Conservation (phyloP, 768 basidiomycete species). For the Panus rudis region DNA sequence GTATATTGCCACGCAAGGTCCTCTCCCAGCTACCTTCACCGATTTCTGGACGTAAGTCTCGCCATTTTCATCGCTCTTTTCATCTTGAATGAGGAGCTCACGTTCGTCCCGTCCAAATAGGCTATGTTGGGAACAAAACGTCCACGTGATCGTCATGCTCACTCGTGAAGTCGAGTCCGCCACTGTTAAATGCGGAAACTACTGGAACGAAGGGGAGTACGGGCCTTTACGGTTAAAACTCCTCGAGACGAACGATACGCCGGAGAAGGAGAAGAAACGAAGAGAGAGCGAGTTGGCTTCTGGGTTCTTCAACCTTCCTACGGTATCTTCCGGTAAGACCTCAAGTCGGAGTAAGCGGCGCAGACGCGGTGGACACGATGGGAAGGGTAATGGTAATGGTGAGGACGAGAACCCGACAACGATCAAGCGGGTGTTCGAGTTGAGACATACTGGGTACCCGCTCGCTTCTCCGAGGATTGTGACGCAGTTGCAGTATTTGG, state of each 20-base stretch:
- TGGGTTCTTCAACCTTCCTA: conserved; percentile 28
- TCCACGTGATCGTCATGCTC: conserved; percentile 94
- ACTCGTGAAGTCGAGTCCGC: conserved; percentile 88
- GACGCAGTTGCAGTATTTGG: conserved; percentile 85
- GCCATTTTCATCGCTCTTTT: neutral
- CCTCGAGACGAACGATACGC: conserved; percentile 39
- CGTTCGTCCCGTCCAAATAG: conserved; percentile 28
- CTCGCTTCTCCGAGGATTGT: conserved; percentile 56
- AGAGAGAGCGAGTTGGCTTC: conserved; percentile 18
- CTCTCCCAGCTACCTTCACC: conserved; percentile 77
- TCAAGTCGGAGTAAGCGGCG: conserved; percentile 2
- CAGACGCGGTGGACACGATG: conserved; percentile 1
- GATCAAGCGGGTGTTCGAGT: conserved; percentile 60
- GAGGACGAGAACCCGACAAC: conserved; percentile 15
- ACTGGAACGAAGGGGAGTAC: conserved; percentile 70
- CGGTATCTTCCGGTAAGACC: conserved; percentile 29
- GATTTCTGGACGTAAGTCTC: conserved; percentile 90
- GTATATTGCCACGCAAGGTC: conserved; percentile 96
- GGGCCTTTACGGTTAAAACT: conserved; percentile 64
- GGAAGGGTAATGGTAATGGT: conserved; percentile 6
- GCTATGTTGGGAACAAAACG: conserved; percentile 90
- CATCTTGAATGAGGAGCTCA: too few relatives aligned
- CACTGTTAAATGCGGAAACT: conserved; percentile 83
- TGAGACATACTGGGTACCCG: conserved; percentile 58
- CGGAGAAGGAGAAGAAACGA: conserved; percentile 25